These are phyloP conservation scores for Trametes hirsuta DNA, from an alignment of 1,284 basidiomycete species.

Conservation along the genomic window DNA sequence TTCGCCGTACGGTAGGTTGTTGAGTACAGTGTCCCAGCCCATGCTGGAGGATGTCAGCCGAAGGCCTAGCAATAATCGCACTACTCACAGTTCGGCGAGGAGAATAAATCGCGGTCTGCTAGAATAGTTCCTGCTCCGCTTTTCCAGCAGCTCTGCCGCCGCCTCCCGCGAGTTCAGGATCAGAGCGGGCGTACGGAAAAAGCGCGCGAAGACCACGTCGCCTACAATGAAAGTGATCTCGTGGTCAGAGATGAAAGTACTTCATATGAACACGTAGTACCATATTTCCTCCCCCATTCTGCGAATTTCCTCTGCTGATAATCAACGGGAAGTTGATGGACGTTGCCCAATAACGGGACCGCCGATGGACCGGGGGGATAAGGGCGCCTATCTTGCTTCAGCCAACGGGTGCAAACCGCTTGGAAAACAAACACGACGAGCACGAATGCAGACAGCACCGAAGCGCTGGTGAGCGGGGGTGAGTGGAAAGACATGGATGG, in stretches of 20 bases:
- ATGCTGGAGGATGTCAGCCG: slow-evolving; percentile 19
- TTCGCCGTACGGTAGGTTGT: slow-evolving; percentile 32
- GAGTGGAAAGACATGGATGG: slow-evolving; percentile 14
- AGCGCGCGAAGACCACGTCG: slow-evolving; percentile 40
- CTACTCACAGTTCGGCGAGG: slow-evolving; percentile 33
- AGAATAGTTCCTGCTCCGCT: slow-evolving; percentile 44
- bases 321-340: slow-evolving; percentile 26
- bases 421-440: slow-evolving; percentile 8
- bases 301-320: slow-evolving; percentile 26
- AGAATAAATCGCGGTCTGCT: slow-evolving; percentile 37
- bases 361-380: slow-evolving; percentile 27
- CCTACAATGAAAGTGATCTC: slow-evolving; percentile 25
- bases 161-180: slow-evolving; percentile 41
- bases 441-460: slow-evolving; percentile 6
- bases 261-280: slow-evolving; percentile 2
- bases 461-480: not conserved
- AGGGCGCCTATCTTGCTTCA: slow-evolving; percentile 8
- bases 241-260: not conserved
- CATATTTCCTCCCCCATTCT: slow-evolving; percentile 27
- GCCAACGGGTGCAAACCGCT: slow-evolving; percentile 8
- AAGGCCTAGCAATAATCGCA: too few relatives aligned
- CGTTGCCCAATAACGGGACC: slow-evolving; percentile 28
- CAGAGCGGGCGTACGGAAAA: slow-evolving; percentile 39
- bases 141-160: slow-evolving; percentile 45
- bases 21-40: slow-evolving; percentile 30